phyloP scores from a whole-genome alignment of 495 filamentous ascomycete genomes.

The Cercophora newfieldiana region DNA sequence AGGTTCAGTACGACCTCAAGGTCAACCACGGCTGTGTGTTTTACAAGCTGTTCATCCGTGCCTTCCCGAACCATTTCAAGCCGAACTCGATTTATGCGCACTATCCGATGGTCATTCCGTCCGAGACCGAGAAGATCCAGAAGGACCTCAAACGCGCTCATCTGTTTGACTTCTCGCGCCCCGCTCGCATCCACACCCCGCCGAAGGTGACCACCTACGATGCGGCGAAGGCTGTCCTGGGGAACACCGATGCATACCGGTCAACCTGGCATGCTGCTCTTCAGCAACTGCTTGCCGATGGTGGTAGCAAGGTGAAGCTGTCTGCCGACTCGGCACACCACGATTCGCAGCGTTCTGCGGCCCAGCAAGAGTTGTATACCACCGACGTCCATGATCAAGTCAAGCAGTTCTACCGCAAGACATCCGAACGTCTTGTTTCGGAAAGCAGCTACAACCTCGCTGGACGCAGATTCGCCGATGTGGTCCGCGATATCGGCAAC shows the following conservation, averaged over 20 bases:
- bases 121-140: constrained; percentile 72
- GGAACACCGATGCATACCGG: constrained; percentile 63
- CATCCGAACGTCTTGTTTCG: constrained; percentile 63
- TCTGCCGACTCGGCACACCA: constrained; percentile 54
- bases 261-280: constrained; percentile 61
- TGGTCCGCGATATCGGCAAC: constrained; percentile 76
- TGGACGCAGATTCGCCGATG: constrained; percentile 69
- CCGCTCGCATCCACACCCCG: constrained; percentile 50
- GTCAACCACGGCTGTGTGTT: constrained; percentile 81
- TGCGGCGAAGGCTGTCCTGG: constrained; percentile 63
- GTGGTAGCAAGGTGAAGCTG: constrained; percentile 54
- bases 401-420: constrained; percentile 64
- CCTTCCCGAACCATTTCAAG: constrained; percentile 80
- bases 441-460: constrained; percentile 60
- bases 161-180: constrained; percentile 70
- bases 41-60: constrained; percentile 77
- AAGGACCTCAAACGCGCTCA: constrained; percentile 68
- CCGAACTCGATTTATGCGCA: constrained; percentile 82
- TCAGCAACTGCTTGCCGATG: constrained; percentile 48
- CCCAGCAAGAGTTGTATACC: constrained; percentile 60
- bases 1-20: constrained; percentile 48
- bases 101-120: constrained; percentile 74
- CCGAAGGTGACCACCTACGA: constrained; percentile 61
- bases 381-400: constrained; percentile 57
- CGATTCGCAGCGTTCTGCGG: constrained; percentile 48